Percentiles rank a stretch among this genome's conserved stretches.
Conservation (phyloP, 2,329 filamentous ascomycete species). For the Aureobasidium sp. region DNA sequence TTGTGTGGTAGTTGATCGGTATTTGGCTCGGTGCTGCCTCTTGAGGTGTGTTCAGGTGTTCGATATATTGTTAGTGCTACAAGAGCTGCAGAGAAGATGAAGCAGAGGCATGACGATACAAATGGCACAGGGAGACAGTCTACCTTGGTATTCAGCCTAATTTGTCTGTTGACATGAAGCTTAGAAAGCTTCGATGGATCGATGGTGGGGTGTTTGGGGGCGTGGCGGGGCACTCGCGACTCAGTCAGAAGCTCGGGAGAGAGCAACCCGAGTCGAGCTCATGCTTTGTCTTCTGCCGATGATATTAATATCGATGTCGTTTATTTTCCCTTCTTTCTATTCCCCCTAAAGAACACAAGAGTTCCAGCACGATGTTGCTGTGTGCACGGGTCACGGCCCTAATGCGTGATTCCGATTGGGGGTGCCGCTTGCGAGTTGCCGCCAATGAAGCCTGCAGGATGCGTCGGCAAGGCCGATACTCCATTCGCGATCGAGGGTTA, state of each 20-base stretch:
- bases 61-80: background rate
- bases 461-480: too few species aligned
- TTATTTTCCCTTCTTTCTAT: too few species aligned
- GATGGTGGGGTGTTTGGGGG: background rate
- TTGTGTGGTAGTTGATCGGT: slow-evolving; percentile 4
- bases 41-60: background rate
- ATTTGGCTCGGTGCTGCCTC: background rate
- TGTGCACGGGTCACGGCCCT: too few species aligned
- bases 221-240: background rate
- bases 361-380: too few species aligned
- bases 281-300: background rate
- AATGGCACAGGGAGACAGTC: background rate
- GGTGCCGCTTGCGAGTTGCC: too few species aligned
- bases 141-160: slow-evolving; percentile 10
- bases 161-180: background rate
- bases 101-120: background rate
- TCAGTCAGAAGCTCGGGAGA: background rate
- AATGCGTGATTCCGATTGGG: too few species aligned
- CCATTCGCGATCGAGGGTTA: too few species aligned
- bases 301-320: too few species aligned
- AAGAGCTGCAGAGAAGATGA: background rate
- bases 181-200: background rate
- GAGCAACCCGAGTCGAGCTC: background rate
- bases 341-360: too few species aligned
- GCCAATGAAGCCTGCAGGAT: too few species aligned